Evolutionary conservation across 345 rosid species (phyloP).

Genomic region (Brassica cretica): DNA sequence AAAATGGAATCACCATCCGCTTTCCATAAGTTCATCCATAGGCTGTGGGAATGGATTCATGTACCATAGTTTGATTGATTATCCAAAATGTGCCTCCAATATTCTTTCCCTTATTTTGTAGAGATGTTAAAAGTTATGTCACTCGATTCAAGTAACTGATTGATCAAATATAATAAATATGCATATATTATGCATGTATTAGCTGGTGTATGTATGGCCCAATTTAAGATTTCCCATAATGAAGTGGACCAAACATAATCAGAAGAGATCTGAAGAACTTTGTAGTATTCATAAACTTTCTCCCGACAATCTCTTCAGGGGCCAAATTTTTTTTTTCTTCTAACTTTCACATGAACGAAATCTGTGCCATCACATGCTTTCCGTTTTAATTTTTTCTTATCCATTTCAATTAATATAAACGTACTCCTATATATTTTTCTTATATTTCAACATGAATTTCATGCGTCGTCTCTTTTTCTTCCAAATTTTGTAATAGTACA

Average conservation of each 20-base stretch:
- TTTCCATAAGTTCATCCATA: not conserved
- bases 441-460: too few relatives aligned
- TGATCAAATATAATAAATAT: slow-evolving; percentile 13
- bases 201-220: slow-evolving; percentile 18
- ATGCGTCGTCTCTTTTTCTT: too few relatives aligned
- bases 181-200: not conserved
- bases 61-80: not conserved
- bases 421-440: not conserved
- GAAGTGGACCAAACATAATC: slow-evolving; percentile 37
- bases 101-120: not conserved
- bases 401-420: slow-evolving; percentile 26
- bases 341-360: slow-evolving; percentile 37
- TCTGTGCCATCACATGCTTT: slow-evolving; percentile 40
- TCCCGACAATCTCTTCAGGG: slow-evolving; percentile 41
- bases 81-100: not conserved
- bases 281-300: slow-evolving; percentile 32
- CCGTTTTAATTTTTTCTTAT: slow-evolving; percentile 29
- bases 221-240: slow-evolving; percentile 33
- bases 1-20: not conserved
- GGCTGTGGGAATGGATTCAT: not conserved
- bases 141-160: slow-evolving; percentile 9
- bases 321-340: slow-evolving; percentile 14
- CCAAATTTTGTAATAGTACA: too few relatives aligned
- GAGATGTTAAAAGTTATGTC: slow-evolving; percentile 10
- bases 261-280: slow-evolving; percentile 30